Evolutionary conservation across 2,329 filamentous ascomycete genomes (phyloP).

Genomic region (Cytospora mali): DNA sequence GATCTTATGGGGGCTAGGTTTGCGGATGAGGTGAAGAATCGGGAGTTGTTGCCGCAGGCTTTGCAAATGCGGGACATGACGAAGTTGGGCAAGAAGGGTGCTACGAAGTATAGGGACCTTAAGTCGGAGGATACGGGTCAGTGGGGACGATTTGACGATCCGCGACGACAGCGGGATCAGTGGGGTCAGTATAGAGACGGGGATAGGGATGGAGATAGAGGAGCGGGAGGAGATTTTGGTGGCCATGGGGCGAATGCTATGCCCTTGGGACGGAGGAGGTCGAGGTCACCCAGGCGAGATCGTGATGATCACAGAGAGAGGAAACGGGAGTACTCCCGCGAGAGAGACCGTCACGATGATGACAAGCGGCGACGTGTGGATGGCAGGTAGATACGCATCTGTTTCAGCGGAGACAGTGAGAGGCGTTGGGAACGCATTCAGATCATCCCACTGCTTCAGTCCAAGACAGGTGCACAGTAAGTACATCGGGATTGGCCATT

Average conservation of each 20-base stretch:
- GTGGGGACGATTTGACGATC: constrained; percentile 71
- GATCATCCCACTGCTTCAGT: background rate
- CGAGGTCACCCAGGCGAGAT: constrained; percentile 54
- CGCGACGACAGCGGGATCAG: constrained; percentile 38
- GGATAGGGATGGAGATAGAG: constrained; percentile 39
- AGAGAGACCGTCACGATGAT: constrained; percentile 54
- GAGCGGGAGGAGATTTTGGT: constrained; percentile 47
- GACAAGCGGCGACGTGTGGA: constrained; percentile 65
- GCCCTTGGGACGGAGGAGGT: constrained; percentile 65
- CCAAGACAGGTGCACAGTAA: background rate
- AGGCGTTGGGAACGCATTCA: background rate
- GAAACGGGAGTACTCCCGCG: constrained; percentile 61
- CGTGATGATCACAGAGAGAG: constrained; percentile 50
- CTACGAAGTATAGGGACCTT: constrained; percentile 87
- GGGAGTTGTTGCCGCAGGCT: constrained; percentile 83
- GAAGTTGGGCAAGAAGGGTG: constrained; percentile 88
- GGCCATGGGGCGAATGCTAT: constrained; percentile 70
- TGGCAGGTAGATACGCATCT: constrained; percentile 34
- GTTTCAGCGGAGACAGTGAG: background rate
- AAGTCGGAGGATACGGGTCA: constrained; percentile 86
- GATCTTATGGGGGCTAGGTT: constrained; percentile 86
- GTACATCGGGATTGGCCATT: background rate
- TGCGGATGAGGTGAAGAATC: constrained; percentile 79
- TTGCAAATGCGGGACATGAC: constrained; percentile 94
- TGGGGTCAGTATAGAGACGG: constrained; percentile 47